A percentile compares a stretch with the other conserved stretches of the same genome.
Evolutionary conservation across 75 land plant genomes (phyloP).

Genomic region (Selaginella moellendorffii): DNA sequence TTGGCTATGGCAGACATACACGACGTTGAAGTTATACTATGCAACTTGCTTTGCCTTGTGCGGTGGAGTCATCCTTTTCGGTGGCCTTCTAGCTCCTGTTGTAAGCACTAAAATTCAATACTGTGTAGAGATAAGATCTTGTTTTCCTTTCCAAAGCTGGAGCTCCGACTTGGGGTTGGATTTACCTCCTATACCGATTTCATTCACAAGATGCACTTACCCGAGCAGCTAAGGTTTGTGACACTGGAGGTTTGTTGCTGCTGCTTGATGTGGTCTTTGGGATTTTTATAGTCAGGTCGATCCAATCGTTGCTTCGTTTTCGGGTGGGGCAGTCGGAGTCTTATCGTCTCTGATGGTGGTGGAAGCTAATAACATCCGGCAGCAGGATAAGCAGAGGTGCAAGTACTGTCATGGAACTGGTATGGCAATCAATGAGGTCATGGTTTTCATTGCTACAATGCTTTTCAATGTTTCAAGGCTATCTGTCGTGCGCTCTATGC

Average conservation of each 20-base stretch:
- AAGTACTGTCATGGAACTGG: slow-evolving; percentile 84
- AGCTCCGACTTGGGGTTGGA: slow-evolving; percentile 77
- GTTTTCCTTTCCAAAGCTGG: slow-evolving; percentile 41
- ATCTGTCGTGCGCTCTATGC: slow-evolving; percentile 80
- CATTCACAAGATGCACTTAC: slow-evolving; percentile 67
- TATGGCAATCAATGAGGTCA: slow-evolving; percentile 5
- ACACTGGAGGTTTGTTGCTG: too few species aligned
- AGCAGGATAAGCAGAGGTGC: slow-evolving; percentile 83
- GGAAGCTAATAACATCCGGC: slow-evolving; percentile 80
- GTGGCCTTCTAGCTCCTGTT: slow-evolving; percentile 73
- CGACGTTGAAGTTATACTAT: slow-evolving; percentile 59
- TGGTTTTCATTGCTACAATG: too few species aligned
- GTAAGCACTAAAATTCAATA: too few species aligned
- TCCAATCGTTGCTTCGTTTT: slow-evolving; percentile 92
- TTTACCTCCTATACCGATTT: slow-evolving; percentile 93
- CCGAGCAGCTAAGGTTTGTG: slow-evolving; percentile 70
- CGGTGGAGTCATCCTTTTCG: slow-evolving; percentile 64
- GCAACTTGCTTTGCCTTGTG: slow-evolving; percentile 52
- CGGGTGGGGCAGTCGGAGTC: slow-evolving; percentile 93
- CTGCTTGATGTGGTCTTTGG: too few species aligned
- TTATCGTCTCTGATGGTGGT: slow-evolving; percentile 83
- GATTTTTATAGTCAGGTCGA: slow-evolving; percentile 61
- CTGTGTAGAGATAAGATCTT: too few species aligned
- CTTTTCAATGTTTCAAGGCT: slow-evolving; percentile 10
- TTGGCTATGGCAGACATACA: slow-evolving; percentile 48